These are phyloP conservation scores for Neoconidiobolus thromboides DNA, from an alignment of 371 early-diverging fungal species.

Conservation along the genomic window DNA sequence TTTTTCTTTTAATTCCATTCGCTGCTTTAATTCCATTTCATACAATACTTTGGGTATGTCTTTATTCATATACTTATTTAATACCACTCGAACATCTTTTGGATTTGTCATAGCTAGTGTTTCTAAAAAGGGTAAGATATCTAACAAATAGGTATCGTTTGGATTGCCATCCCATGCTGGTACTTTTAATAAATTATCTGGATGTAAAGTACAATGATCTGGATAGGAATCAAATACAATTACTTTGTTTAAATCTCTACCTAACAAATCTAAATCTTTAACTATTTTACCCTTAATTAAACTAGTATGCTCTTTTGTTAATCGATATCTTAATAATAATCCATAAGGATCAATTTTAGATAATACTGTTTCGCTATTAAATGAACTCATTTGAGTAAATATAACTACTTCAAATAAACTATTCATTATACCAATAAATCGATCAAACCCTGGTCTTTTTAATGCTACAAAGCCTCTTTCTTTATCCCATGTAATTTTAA, in stretches of 20 bases:
- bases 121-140: conserved; percentile 82
- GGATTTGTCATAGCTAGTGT: conserved; percentile 46
- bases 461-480: conserved; percentile 87
- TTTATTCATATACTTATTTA: conserved; percentile 41
- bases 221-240: conserved; percentile 82
- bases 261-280: conserved; percentile 81
- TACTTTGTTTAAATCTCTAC: conserved; percentile 80
- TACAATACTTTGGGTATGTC: conserved; percentile 52
- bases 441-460: conserved; percentile 86
- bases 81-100: conserved; percentile 51
- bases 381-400: conserved; percentile 62
- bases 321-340: conserved; percentile 55
- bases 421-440: conserved; percentile 74
- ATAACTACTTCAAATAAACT: conserved; percentile 89
- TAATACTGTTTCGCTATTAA: conserved; percentile 58
- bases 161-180: conserved; percentile 76
- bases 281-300: conserved; percentile 67
- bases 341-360: conserved; percentile 78
- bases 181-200: conserved; percentile 71
- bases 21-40: conserved; percentile 37
- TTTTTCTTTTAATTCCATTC: conserved; percentile 10
- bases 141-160: conserved; percentile 57
- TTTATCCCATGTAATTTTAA: conserved; percentile 79
- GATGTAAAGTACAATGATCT: conserved; percentile 60
- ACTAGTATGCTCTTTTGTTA: conserved; percentile 76